Conservation (phyloP, 257 asterid genomes). For the Orobanche coerulescens region DNA sequence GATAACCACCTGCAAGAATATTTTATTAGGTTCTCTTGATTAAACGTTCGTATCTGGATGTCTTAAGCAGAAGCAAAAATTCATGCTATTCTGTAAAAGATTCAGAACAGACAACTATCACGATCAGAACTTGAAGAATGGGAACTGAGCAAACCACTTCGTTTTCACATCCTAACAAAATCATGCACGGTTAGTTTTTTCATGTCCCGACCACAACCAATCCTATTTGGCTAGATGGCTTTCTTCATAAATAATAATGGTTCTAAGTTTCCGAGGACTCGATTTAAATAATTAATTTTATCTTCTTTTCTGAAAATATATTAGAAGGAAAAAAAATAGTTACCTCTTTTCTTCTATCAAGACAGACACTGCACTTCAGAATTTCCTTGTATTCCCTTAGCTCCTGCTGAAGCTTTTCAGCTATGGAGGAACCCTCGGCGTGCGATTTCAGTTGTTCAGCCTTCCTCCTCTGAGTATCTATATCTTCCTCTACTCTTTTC, state of each 20-base stretch:
- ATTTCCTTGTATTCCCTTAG: conserved; percentile 79
- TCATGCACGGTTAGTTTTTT: too few relatives aligned
- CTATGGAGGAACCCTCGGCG: conserved; percentile 55
- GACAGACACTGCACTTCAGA: conserved; percentile 85
- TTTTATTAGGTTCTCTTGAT: conserved; percentile 12
- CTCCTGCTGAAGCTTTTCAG: conserved; percentile 74
- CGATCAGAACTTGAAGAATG: neutral
- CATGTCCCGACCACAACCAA: too few relatives aligned
- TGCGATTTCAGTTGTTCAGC: conserved; percentile 46
- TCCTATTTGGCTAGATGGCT: too few relatives aligned
- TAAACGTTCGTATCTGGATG: neutral
- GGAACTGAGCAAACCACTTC: neutral
- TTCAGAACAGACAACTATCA: neutral
- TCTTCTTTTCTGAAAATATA: too few relatives aligned
- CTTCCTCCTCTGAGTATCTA: conserved; percentile 64
- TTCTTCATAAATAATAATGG: too few relatives aligned
- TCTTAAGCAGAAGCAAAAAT: neutral
- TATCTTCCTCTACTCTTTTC: conserved; percentile 79
- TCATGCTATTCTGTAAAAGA: neutral
- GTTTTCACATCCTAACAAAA: neutral
- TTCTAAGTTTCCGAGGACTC: too few relatives aligned
- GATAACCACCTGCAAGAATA: conserved; percentile 69
- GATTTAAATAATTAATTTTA: too few relatives aligned
- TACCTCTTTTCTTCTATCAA: conserved; percentile 94
- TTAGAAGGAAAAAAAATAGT: too few relatives aligned